Evolutionary conservation across 495 filamentous ascomycete species (phyloP), one percentile per base, ranked within the genome.

Genomic region (Bathelium albidoporum): DNA sequence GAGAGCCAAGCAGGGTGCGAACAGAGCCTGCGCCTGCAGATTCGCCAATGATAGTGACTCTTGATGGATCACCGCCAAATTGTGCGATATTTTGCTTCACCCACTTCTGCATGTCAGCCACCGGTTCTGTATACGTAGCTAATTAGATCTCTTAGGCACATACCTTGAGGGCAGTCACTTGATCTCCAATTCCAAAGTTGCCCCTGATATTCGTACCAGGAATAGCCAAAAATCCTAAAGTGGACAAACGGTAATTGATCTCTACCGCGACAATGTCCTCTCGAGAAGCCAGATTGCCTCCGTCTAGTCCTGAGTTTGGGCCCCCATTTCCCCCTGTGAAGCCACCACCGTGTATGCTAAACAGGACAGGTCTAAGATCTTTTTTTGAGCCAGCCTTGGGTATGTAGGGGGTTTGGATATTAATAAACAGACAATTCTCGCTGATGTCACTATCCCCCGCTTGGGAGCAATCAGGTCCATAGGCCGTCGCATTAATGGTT

Each of bases 41-140:
- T 69, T 89, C 85, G 44, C 87, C 88, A 82, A 86, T 89, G 64
- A 89, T 87, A 18, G 85, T 89, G 16, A 89, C 85, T 52, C 72
- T 70, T 26, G 64, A 32, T 4, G 74, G 74, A 55, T 77, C 74
- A 32, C 74, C 74, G 18, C 74, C 74, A 60, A 77, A 77, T 2
- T 67, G 59, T 0, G 69, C 71, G 43, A 75, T 75, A 63, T 77
- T 77, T 45, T 73, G 66, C 9, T 62, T 58, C 7, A 73, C 66
- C 74, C 74, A 77, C 58, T 73, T 36, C n/a, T n/a, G n/a, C n/a
- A n/a, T n/a, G n/a, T n/a, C n/a, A n/a, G n/a, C n/a, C n/a, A n/a
- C n/a, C n/a, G n/a, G n/a, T n/a, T n/a, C n/a, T n/a, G n/a, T n/a
- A n/a, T n/a, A n/a, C n/a, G n/a, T n/a, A n/a, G n/a, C n/a, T n/a